Conservation (phyloP, 345 rosid species). For the Carallia pectinifolia region DNA sequence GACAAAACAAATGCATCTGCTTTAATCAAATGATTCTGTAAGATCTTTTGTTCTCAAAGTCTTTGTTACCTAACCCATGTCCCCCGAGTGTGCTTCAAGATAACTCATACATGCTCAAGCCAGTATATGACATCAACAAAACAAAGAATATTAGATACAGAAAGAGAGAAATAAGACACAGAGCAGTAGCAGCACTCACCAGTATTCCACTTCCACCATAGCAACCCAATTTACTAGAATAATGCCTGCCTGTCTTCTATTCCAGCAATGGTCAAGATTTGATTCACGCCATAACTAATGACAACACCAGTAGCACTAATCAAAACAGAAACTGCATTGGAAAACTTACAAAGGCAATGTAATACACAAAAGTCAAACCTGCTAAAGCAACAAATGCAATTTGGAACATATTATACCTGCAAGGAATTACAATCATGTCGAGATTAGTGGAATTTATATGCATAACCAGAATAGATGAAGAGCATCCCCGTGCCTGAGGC, state of each 20-base stretch:
- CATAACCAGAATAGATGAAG: slow-evolving; percentile 46
- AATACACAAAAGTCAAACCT: slow-evolving; percentile 76
- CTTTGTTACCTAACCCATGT: slow-evolving; percentile 34
- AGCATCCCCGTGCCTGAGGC: no score
- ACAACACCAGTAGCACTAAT: neutral
- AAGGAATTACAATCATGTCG: slow-evolving; percentile 23
- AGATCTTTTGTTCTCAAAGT: slow-evolving; percentile 15
- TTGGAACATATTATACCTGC: slow-evolving; percentile 95
- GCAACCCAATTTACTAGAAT: slow-evolving; percentile 20
- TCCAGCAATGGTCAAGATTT: neutral
- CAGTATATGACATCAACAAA: slow-evolving; percentile 17
- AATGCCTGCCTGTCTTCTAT: slow-evolving; percentile 21
- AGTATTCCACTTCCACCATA: slow-evolving; percentile 16
- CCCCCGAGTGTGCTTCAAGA: slow-evolving; percentile 5
- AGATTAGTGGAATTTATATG: slow-evolving; percentile 14
- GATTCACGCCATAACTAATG: slow-evolving; percentile 1
- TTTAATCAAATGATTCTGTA: neutral
- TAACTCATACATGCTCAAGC: slow-evolving; percentile 31
- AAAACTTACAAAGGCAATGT: slow-evolving; percentile 75
- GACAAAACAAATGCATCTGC: neutral
- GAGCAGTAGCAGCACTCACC: slow-evolving; percentile 18
- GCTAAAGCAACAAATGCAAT: slow-evolving; percentile 73
- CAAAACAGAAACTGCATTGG: neutral
- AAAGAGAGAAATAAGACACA: neutral
- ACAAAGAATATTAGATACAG: slow-evolving; percentile 42